Evolutionary conservation across 306 rosid species (phyloP), one percentile per base, ranked within the genome.

Genomic region (Arachis stenosperma): DNA sequence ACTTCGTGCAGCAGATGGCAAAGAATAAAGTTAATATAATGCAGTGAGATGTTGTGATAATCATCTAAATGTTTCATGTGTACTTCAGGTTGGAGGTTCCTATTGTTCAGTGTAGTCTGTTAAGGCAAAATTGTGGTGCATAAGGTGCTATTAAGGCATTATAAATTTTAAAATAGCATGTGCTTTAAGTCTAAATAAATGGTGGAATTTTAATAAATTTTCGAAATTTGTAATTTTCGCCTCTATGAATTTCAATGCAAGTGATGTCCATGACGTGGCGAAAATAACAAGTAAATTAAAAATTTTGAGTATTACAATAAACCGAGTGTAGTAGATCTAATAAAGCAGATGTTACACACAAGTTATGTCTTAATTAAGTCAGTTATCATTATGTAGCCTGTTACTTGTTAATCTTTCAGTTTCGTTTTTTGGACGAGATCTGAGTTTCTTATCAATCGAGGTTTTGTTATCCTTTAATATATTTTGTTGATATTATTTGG

Each of bases 1-100:
- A 1, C 92, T 94, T 12, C 97, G 93, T 44, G 95, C 95, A 0
- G 96, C 99, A 12, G 97, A 94, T 61, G 99, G 96, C 77, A 94
- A 89, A 73, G 97, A 94, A 67, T 89, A 72, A 87, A 68, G 51
- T 43, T 13, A 54, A 33, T 11, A 33, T 11, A 8, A 36, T 10
- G 64, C 67, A 67, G 55, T 46, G 56, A 44, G 69, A 56, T 70
- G n/a, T 50, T 13, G 64, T 41, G 29, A 39, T 75, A 37, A 39
- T 75, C 70, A 48, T 5, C 53, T 22, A 2, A 10, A 13, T 78
- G 65, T 65, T 63, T 75, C 43, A 22, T 15, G 47, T 77, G 63
- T 65, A 54, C 65, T 61, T 44, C 47, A 71, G 66, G 48, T 82
- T 36, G 68, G 9, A 82, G 50, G 71, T 67, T 14, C 57, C 54